These are phyloP conservation scores for Chaetomium strumarium DNA, from an alignment of 2,329 filamentous ascomycete species.

Conservation along the genomic window DNA sequence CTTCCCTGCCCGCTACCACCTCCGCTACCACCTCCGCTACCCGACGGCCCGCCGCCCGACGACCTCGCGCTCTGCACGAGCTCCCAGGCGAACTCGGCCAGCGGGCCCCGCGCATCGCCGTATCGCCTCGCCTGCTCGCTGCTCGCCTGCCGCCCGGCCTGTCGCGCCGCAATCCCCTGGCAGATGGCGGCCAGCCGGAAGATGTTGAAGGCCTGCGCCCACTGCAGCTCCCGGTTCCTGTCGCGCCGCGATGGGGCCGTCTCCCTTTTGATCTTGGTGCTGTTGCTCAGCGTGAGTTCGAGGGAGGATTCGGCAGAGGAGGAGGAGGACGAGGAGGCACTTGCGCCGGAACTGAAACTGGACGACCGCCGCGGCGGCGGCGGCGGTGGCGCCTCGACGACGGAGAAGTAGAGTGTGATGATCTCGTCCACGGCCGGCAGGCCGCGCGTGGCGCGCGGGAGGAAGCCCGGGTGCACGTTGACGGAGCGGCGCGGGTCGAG, in stretches of 20 bases:
- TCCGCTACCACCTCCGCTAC: background rate
- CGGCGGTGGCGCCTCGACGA: constrained; percentile 28
- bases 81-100: constrained; percentile 75
- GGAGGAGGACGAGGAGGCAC: background rate
- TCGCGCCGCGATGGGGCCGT: constrained; percentile 5
- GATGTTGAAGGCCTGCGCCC: constrained; percentile 57
- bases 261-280: constrained; percentile 29
- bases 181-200: constrained; percentile 57
- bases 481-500: constrained; percentile 25
- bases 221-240: constrained; percentile 46
- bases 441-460: constrained; percentile 58
- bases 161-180: constrained; percentile 89
- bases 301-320: constrained; percentile 11
- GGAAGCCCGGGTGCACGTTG: constrained; percentile 46
- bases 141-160: constrained; percentile 81
- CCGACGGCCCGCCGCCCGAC: background rate
- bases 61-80: constrained; percentile 48
- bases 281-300: constrained; percentile 34
- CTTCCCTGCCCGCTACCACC: background rate
- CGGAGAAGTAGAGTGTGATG: constrained; percentile 36
- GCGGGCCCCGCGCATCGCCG: constrained; percentile 60
- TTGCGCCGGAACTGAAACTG: background rate
- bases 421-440: constrained; percentile 32
- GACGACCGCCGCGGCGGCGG: no score
- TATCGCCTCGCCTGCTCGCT: constrained; percentile 74